A percentile compares a stretch with the other conserved stretches of the same genome.
Evolutionary conservation across 257 asterid species (phyloP).

Genomic region (Echium plantagineum): DNA sequence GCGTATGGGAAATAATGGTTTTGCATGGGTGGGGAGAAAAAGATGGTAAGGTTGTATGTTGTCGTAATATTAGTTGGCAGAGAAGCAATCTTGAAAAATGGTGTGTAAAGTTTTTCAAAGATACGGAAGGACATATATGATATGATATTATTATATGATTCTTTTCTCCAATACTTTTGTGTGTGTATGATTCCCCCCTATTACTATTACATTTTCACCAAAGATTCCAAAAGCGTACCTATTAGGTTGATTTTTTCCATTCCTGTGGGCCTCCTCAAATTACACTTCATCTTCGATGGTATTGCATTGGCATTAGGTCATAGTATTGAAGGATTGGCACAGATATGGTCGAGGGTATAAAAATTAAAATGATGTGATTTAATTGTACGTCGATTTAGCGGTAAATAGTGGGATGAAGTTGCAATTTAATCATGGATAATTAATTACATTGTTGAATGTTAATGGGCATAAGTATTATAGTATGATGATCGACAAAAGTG

Average conservation of each 20-base stretch:
- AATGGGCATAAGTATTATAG: too few relatives aligned
- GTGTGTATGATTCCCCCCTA: background rate
- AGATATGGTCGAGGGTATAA: too few relatives aligned
- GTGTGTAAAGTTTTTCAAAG: constrained; percentile 12
- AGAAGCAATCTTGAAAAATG: background rate
- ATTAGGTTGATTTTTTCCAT: background rate
- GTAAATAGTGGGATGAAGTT: too few relatives aligned
- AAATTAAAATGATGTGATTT: too few relatives aligned
- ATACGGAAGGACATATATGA: constrained; percentile 7
- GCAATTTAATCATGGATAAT: too few relatives aligned
- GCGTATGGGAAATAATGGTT: too few relatives aligned
- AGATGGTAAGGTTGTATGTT: background rate
- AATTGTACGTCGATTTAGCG: too few relatives aligned
- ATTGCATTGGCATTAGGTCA: background rate
- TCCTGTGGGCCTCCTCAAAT: background rate
- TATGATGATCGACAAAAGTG: too few relatives aligned
- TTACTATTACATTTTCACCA: constrained; percentile 1
- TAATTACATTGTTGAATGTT: too few relatives aligned
- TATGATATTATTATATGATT: background rate
- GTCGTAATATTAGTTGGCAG: background rate
- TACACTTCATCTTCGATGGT: background rate
- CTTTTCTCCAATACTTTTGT: background rate
- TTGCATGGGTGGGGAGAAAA: background rate
- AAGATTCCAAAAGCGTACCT: constrained; percentile 2
- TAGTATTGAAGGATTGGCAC: too few relatives aligned